phyloP scores from a whole-genome alignment of 768 basidiomycete species.

The Suillus plorans region DNA sequence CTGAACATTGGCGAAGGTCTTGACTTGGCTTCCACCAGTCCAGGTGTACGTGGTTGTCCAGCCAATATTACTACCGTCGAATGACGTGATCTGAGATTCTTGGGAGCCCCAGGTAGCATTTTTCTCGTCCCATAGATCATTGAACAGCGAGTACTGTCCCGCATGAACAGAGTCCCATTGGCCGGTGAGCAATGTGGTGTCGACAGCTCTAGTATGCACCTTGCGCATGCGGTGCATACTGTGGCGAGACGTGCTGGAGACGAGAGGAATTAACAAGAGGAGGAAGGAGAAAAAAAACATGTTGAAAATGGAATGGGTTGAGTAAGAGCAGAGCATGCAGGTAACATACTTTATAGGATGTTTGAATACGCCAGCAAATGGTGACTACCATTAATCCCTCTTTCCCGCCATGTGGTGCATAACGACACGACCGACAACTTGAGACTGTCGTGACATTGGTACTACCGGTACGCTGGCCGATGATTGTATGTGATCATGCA shows the following conservation, averaged over 20 bases:
- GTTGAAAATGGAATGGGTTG: no score
- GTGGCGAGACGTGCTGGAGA: conserved; percentile 11
- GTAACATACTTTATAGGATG: background rate
- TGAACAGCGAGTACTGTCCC: conserved; percentile 47
- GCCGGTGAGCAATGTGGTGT: conserved; percentile 36
- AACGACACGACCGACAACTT: background rate
- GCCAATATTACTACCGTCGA: conserved; percentile 40
- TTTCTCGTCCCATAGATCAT: conserved; percentile 46
- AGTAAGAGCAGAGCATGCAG: background rate
- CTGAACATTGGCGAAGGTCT: conserved; percentile 62
- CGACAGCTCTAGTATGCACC: conserved; percentile 7
- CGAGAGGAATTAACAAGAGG: conserved; percentile 22
- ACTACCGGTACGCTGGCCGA: background rate
- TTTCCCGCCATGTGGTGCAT: background rate
- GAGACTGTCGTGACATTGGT: background rate
- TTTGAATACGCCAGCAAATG: background rate
- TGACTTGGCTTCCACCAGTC: conserved; percentile 50
- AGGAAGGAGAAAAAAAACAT: conserved; percentile 2
- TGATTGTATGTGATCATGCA: background rate
- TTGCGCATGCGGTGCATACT: background rate
- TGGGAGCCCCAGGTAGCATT: conserved; percentile 48
- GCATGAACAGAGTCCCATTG: conserved; percentile 51
- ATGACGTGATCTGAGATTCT: conserved; percentile 46
- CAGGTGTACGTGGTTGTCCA: conserved; percentile 59
- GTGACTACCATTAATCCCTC: background rate